Percentiles rank a stretch among this genome's conserved stretches.
phyloP scores from a whole-genome alignment of 805 yeast genomes.

The Saturnispora besseyi region DNA sequence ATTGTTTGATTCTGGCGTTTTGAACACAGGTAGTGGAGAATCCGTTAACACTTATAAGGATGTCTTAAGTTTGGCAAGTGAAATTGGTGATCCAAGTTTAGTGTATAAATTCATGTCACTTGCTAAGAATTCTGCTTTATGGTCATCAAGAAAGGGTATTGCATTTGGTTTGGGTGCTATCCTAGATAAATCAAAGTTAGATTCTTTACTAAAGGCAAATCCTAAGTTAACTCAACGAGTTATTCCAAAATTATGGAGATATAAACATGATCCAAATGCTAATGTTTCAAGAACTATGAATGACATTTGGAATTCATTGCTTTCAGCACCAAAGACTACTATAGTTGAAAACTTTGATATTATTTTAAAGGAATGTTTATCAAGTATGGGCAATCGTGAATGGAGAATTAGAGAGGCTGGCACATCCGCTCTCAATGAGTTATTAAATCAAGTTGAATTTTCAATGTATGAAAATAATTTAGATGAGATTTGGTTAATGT shows the following conservation, averaged over 20 bases:
- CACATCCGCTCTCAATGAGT: conserved; percentile 57
- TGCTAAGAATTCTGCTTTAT: conserved; percentile 76
- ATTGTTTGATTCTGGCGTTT: conserved; percentile 72
- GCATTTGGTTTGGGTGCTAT: conserved; percentile 90
- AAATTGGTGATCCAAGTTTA: conserved; percentile 90
- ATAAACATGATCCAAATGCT: conserved; percentile 74
- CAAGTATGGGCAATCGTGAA: conserved; percentile 69
- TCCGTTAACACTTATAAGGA: conserved; percentile 89
- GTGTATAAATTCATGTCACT: conserved; percentile 92
- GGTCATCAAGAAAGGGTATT: conserved; percentile 91
- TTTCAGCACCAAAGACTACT: conserved; percentile 45
- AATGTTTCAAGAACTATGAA: conserved; percentile 76
- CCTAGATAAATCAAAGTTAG: conserved; percentile 67
- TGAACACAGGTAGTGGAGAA: conserved; percentile 76
- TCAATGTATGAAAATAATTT: conserved; percentile 42
- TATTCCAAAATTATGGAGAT: conserved; percentile 76
- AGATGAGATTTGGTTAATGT: conserved; percentile 76
- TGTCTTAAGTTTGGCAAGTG: conserved; percentile 78
- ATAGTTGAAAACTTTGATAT: conserved; percentile 44
- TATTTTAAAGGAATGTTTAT: conserved; percentile 56
- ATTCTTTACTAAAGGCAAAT: conserved; percentile 48
- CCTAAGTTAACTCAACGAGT: conserved; percentile 46
- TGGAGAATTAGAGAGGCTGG: conserved; percentile 94
- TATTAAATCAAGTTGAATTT: conserved; percentile 53
- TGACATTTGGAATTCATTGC: conserved; percentile 74